These are phyloP conservation scores for Corylus avellana DNA, from an alignment of 306 rosid genomes.

Conservation along the genomic window DNA sequence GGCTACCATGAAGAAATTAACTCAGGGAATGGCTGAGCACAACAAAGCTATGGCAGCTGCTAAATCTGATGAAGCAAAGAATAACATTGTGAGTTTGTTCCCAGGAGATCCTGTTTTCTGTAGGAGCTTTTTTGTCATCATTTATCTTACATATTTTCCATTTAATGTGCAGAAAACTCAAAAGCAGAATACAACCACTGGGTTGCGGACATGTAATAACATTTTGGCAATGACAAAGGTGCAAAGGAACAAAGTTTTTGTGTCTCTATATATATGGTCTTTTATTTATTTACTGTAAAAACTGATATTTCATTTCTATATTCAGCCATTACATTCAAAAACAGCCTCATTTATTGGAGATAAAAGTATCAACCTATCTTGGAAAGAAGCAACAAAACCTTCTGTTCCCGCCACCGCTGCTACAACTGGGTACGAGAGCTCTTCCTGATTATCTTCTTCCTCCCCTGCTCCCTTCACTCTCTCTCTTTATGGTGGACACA, in stretches of 20 bases:
- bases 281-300: too few relatives aligned
- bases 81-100: slow-evolving; percentile 65
- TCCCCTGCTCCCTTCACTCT: not conserved
- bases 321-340: too few relatives aligned
- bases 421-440: slow-evolving; percentile 62
- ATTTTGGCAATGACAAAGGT: slow-evolving; percentile 92
- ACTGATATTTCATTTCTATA: too few relatives aligned
- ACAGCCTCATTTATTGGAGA: not conserved
- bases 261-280: not conserved
- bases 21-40: slow-evolving; percentile 95
- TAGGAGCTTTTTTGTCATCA: slow-evolving; percentile 6
- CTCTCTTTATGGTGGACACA: not conserved
- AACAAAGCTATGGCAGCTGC: slow-evolving; percentile 96
- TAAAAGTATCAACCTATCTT: slow-evolving; percentile 66
- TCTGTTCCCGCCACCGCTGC: slow-evolving; percentile 36
- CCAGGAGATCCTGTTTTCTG: slow-evolving; percentile 19
- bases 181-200: slow-evolving; percentile 89
- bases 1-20: slow-evolving; percentile 89
- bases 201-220: slow-evolving; percentile 92
- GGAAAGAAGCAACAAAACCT: slow-evolving; percentile 39
- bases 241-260: slow-evolving; percentile 4
- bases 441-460: slow-evolving; percentile 1
- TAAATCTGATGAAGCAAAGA: slow-evolving; percentile 89
- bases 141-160: slow-evolving; percentile 9
- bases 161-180: slow-evolving; percentile 70